Evolutionary conservation across 2,329 filamentous ascomycete genomes (phyloP).

Genomic region (Penicillium sp.): DNA sequence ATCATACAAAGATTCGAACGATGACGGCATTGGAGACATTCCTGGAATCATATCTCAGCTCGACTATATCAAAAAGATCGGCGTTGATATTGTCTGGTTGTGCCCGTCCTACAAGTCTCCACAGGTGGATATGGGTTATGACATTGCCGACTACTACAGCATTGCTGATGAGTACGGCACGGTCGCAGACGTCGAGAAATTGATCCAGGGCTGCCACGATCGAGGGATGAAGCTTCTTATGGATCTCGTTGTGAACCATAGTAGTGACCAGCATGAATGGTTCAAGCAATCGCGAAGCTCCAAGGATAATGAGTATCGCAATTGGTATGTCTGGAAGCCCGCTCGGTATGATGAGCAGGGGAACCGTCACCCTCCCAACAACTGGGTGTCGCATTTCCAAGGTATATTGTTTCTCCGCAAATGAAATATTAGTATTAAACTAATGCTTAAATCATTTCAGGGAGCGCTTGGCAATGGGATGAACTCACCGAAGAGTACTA

Average conservation of each 20-base stretch:
- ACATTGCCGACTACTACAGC: constrained; percentile 61
- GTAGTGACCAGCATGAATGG: constrained; percentile 69
- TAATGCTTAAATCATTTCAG: constrained; percentile 11
- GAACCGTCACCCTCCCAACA: constrained; percentile 68
- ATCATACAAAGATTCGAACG: constrained; percentile 54
- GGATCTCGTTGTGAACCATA: constrained; percentile 77
- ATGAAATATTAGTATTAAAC: neutral
- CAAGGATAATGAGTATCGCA: constrained; percentile 61
- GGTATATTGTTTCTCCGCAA: constrained; percentile 18
- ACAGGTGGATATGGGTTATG: constrained; percentile 56
- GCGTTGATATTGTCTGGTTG: constrained; percentile 62
- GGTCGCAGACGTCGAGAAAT: constrained; percentile 61
- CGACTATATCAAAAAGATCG: constrained; percentile 63
- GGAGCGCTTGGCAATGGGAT: constrained; percentile 60
- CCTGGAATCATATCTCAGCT: constrained; percentile 64
- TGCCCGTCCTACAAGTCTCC: constrained; percentile 53
- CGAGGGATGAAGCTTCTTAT: constrained; percentile 70
- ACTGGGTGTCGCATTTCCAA: constrained; percentile 60
- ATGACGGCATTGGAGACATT: constrained; percentile 63
- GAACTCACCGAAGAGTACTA: constrained; percentile 73
- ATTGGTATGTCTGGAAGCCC: constrained; percentile 66
- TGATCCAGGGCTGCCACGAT: constrained; percentile 61
- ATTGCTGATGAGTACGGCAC: constrained; percentile 67
- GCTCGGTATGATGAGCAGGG: constrained; percentile 57
- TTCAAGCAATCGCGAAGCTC: constrained; percentile 66